These are phyloP conservation scores for Rosa lucieae DNA, from an alignment of 306 rosid genomes.

Conservation along the genomic window DNA sequence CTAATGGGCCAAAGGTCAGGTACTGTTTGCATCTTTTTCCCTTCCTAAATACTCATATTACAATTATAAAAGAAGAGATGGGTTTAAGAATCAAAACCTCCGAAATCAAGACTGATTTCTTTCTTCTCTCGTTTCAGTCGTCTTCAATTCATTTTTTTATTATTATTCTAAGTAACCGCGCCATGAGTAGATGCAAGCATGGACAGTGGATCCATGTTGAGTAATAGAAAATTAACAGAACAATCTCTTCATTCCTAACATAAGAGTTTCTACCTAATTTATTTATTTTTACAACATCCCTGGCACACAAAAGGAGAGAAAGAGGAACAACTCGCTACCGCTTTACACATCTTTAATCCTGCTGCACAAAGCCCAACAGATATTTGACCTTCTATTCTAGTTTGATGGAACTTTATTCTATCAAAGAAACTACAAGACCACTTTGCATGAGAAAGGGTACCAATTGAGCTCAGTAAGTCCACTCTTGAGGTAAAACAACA, in stretches of 20 bases:
- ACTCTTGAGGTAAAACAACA: constrained; percentile 39
- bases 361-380: constrained; percentile 28
- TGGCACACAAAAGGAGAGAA: background rate
- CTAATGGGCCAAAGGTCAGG: too few species aligned
- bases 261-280: background rate
- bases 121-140: too few species aligned
- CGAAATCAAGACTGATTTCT: too few species aligned
- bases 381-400: constrained; percentile 23
- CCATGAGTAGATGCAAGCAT: too few species aligned
- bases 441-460: constrained; percentile 13
- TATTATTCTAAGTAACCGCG: too few species aligned
- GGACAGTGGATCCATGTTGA: too few species aligned
- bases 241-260: background rate
- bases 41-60: too few species aligned
- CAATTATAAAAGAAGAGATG: too few species aligned
- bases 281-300: constrained; percentile 19
- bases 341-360: background rate
- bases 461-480: constrained; percentile 29
- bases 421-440: background rate
- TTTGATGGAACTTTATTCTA: constrained; percentile 24
- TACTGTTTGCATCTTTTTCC: too few species aligned
- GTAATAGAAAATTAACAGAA: background rate
- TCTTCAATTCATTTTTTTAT: too few species aligned
- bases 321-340: background rate
- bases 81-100: too few species aligned